Conservation (phyloP, 2,329 filamentous ascomycete genomes). For the Penicillium nordicum region DNA sequence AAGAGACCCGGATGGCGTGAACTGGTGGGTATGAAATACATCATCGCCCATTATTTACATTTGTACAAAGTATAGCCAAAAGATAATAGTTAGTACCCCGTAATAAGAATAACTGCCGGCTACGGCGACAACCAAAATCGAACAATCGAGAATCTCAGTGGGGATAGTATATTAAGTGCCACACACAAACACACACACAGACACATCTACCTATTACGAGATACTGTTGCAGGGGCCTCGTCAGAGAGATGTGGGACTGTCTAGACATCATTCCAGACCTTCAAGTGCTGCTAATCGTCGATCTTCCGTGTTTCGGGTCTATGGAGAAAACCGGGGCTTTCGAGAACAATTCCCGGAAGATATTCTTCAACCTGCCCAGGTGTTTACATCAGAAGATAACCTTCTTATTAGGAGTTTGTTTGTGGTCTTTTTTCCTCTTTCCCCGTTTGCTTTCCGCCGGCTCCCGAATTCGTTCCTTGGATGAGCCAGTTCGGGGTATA, state of each 20-base stretch:
- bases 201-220: background rate
- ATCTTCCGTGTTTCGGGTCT: conserved; percentile 19
- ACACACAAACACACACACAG: background rate
- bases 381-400: background rate
- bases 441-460: background rate
- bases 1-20: background rate
- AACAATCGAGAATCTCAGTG: background rate
- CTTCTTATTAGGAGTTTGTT: background rate
- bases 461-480: conserved; percentile 4
- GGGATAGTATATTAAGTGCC: background rate
- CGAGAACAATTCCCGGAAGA: background rate
- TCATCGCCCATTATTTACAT: background rate
- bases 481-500: background rate
- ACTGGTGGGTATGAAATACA: conserved; percentile 2
- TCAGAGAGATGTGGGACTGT: background rate
- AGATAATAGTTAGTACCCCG: no score
- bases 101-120: background rate
- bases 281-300: conserved; percentile 10
- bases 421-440: background rate
- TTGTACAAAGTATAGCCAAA: background rate
- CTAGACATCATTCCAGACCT: background rate
- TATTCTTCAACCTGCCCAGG: background rate
- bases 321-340: conserved; percentile 9
- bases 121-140: background rate
- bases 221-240: background rate